Base-by-base conservation (phyloP, 768 basidiomycete species). In the Agrocybe pediades region DNA sequence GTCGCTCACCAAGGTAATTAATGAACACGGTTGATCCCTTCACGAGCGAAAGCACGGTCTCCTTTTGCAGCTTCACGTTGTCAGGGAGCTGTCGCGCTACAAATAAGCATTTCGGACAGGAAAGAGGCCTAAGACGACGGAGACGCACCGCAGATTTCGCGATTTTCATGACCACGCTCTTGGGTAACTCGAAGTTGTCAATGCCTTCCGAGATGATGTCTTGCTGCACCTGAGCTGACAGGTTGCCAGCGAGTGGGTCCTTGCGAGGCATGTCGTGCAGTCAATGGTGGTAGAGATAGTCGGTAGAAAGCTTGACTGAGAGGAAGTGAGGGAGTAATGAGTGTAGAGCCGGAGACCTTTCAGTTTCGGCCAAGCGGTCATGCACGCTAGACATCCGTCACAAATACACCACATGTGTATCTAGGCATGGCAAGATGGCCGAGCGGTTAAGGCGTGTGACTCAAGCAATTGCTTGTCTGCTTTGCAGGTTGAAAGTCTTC, bases 11-110 rank as follows among this genome's bases (percentile, higher is more conserved):
- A 7, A 98, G 76, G 62, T 95, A 96, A 68, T 90, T 95, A 60
- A 99, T 95, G 68, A 98, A 98, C 47, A 98, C 89, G 0, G 95
- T 95, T 3, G 95, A 92, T 25, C 88, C 88, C 66, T 95, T 95
- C 13, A 90, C 79, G 9, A 97, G 77, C 11, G 93, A 91, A 1
- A 90, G 68, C 0, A 95, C 85, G 0, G 91, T 90, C 54, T 98
- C 96, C 57, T 95, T 96, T 62, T 94, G 90, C 51, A 97, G 70
- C 65, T 96, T 96, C 11, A 87, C 81, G 60, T 85, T 87, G 0
- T 92, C 87, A 6, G 93, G 92, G 2, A 96, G 73, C 95, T 95
- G 44, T 15, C 17, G n/a, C n/a, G 16, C 19, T 25, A 13, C 39
- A 7, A 29, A 48, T 16, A 24, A 9, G 17, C 6, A 36, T n/a